Conservation (phyloP, 495 filamentous ascomycete genomes). For the Apiosordaria backusii region DNA sequence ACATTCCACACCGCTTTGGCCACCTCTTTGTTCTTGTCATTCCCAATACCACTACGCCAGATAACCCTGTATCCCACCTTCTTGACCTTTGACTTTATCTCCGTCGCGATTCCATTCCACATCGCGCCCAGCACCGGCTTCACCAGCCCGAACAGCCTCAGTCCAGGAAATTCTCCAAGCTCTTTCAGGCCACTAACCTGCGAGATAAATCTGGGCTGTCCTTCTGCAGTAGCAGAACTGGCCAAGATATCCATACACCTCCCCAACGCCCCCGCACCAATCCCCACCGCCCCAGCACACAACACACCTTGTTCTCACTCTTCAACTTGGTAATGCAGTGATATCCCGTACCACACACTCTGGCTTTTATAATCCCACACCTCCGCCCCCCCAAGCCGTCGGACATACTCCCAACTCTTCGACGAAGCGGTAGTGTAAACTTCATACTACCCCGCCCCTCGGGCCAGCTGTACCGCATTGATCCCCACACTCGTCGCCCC, state of each 20-base stretch:
- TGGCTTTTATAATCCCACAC: constrained; percentile 55
- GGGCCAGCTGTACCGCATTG: constrained; percentile 60
- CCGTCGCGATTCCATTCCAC: neutral
- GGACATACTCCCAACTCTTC: constrained; percentile 53
- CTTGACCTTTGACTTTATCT: neutral
- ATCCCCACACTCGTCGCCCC: constrained; percentile 56
- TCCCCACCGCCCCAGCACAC: neutral
- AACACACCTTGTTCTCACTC: neutral
- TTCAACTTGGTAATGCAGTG: neutral
- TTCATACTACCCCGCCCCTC: constrained; percentile 56
- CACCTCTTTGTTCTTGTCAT: neutral
- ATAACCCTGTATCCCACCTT: neutral
- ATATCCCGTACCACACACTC: neutral
- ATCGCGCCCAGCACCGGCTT: neutral
- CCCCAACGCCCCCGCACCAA: neutral
- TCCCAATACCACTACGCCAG: neutral
- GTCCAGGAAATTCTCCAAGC: neutral
- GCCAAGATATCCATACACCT: neutral
- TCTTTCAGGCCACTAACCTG: neutral
- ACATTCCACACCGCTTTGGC: neutral
- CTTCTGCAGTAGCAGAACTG: neutral
- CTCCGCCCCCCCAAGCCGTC: constrained; percentile 50
- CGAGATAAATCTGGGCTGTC: neutral
- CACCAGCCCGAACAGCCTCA: neutral
- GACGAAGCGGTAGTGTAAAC: constrained; percentile 55